Base-by-base conservation (phyloP, 1,284 basidiomycete species). In the Violaceomyces palustris region DNA sequence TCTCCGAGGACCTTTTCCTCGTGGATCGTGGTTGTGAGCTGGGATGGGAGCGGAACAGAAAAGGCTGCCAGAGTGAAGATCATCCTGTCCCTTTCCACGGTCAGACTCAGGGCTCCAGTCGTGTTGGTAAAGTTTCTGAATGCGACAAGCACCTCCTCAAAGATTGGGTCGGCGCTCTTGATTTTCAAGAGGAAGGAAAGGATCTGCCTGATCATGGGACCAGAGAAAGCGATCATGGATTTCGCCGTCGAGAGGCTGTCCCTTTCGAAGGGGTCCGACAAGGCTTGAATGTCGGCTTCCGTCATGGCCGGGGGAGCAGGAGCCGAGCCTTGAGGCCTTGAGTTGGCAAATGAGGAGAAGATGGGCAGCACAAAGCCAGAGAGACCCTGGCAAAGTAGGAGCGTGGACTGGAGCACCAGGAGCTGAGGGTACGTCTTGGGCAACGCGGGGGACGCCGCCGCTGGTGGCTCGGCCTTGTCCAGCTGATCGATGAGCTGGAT, bases 61-160 rank as follows among this genome's bases (percentile, higher is more conserved):
- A 88, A 86, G 54, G 88, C 87, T 15, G 88, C 82, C 10, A 97
- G 80, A 32, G 83, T 86, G 17, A 83, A 86, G 64, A 97, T 82
- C 74, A 97, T 88, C 0, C 90, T 88, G 59, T 97, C 90, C n/a
- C 93, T 82, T 0, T 91, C 88, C 0, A 88, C 92, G 0, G 78
- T 76, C 4, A 97, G 79, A 2, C 81, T 82, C 10, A 96, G 81
- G 73, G 88, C 86, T n/a, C 93, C 93, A 23, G 88, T 84, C 1
- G 88, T 87, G 45, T 87, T 86, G 3, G 87, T 87, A 72, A 94
- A 82, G 26, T 85, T 84, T 62, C 91, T 86, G 57, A 88, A 83
- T 43, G 85, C 84, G 1, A 83, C 79, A 10, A 93, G 79, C 3
- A 86, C 83, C 46, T 90, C 88, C 7, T 84, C 83, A 67, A 93